Evolutionary conservation across 1,284 basidiomycete species (phyloP).

Genomic region (Flammula alnicola): DNA sequence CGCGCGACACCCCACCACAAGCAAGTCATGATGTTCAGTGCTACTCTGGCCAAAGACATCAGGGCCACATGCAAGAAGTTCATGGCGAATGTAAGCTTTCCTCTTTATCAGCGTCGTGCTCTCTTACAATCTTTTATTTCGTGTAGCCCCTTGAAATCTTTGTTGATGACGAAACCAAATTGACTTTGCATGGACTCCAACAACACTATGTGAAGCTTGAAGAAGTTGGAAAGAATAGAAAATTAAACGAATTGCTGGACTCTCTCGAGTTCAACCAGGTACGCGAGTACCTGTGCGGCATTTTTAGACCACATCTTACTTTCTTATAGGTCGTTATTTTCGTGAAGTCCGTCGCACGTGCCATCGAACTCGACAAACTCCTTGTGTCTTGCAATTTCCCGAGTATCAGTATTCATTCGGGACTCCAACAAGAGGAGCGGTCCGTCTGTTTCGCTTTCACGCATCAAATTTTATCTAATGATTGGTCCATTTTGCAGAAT

Average conservation of each 20-base stretch:
- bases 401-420: slow-evolving; percentile 97
- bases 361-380: slow-evolving; percentile 95
- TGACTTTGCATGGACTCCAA: slow-evolving; percentile 97
- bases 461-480: slow-evolving; percentile 11
- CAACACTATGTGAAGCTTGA: slow-evolving; percentile 99
- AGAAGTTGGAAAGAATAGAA: slow-evolving; percentile 96
- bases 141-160: slow-evolving; percentile 97
- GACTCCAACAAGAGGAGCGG: slow-evolving; percentile 94
- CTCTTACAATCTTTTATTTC: slow-evolving; percentile 10
- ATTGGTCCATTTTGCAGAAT: slow-evolving; percentile 72
- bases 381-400: slow-evolving; percentile 99
- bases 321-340: slow-evolving; percentile 91
- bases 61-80: slow-evolving; percentile 99
- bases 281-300: slow-evolving; percentile 17
- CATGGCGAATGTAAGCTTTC: slow-evolving; percentile 90
- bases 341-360: slow-evolving; percentile 96
- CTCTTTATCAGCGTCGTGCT: slow-evolving; percentile 1
- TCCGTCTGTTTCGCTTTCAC: slow-evolving; percentile 43
- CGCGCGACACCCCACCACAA: slow-evolving; percentile 99
- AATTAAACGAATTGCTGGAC: slow-evolving; percentile 96
- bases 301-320: slow-evolving; percentile 1
- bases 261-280: slow-evolving; percentile 99
- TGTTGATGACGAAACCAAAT: slow-evolving; percentile 99
- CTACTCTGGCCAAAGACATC: slow-evolving; percentile 97
- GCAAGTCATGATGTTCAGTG: slow-evolving; percentile 99